Conservation (phyloP, 1,139 yeast species). For the Taphrina sp. region DNA sequence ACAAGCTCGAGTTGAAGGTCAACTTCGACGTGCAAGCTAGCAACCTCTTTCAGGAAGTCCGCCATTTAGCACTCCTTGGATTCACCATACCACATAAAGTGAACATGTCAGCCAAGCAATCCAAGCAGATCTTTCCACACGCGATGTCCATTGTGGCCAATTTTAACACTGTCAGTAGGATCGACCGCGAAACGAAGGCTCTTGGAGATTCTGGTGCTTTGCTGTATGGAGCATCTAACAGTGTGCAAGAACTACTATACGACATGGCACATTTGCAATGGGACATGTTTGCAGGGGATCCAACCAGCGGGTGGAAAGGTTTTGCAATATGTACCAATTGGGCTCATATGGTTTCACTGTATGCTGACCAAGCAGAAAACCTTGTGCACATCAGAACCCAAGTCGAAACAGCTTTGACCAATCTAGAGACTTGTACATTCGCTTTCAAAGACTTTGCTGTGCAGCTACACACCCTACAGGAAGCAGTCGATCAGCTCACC, state of each 20-base stretch:
- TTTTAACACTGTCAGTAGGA: conserved; percentile 44
- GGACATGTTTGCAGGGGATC: conserved; percentile 50
- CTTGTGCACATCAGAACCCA: conserved; percentile 39
- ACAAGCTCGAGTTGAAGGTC: conserved; percentile 41
- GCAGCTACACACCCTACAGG: conserved; percentile 45
- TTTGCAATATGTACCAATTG: conserved; percentile 48
- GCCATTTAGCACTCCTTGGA: conserved; percentile 54
- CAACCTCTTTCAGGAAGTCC: conserved; percentile 54
- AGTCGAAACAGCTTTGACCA: conserved; percentile 40
- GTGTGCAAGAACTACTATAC: conserved; percentile 44
- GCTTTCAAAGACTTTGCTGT: conserved; percentile 13
- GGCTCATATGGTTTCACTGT: conserved; percentile 47
- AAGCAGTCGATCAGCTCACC: conserved; percentile 48
- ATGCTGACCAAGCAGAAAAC: conserved; percentile 46
- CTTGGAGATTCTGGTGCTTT: conserved; percentile 51
- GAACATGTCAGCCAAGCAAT: conserved; percentile 49
- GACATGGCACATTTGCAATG: conserved; percentile 42
- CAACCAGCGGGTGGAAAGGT: conserved; percentile 39
- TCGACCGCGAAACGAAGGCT: conserved; percentile 40
- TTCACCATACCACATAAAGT: conserved; percentile 60
- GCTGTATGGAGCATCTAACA: conserved; percentile 47
- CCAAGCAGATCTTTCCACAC: conserved; percentile 56
- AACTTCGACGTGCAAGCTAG: conserved; percentile 56
- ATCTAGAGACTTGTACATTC: conserved; percentile 45
- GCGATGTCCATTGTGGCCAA: conserved; percentile 58